Conservation (phyloP, 2,329 filamentous ascomycete genomes). For the Arthrobotrys sinensis region DNA sequence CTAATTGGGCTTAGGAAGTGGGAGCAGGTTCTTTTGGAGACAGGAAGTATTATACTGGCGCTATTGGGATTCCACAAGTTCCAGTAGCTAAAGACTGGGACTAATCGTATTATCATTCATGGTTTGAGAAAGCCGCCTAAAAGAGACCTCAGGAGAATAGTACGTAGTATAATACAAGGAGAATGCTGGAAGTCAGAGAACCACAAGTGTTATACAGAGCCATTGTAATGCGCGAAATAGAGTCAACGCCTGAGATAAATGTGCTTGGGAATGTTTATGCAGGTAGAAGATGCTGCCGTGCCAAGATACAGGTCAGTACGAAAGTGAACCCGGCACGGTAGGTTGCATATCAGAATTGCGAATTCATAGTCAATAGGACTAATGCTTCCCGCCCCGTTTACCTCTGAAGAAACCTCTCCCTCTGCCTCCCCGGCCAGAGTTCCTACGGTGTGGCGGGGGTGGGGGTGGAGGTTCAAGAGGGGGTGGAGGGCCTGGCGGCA, state of each 20-base stretch:
- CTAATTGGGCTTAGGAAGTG: neutral
- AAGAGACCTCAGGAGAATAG: neutral
- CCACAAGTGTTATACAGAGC: slow-evolving; percentile 16
- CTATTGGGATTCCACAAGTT: neutral
- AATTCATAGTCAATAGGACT: neutral
- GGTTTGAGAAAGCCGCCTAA: neutral
- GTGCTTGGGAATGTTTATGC: neutral
- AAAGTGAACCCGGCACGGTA: neutral
- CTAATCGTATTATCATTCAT: slow-evolving; percentile 10
- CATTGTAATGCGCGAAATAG: neutral
- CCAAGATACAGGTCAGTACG: neutral
- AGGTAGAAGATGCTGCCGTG: neutral
- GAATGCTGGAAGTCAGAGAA: slow-evolving; percentile 3
- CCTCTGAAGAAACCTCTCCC: slow-evolving; percentile 19
- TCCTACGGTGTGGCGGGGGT: slow-evolving; percentile 24
- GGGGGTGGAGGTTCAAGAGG: slow-evolving; percentile 25
- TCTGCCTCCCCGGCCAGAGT: slow-evolving; percentile 32
- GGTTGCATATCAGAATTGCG: neutral
- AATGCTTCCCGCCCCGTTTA: slow-evolving; percentile 22
- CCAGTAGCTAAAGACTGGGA: neutral
- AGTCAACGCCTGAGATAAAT: neutral
- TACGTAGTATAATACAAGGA: slow-evolving; percentile 8
- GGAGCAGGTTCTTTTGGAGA: neutral
- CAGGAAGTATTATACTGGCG: neutral
- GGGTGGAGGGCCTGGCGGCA: slow-evolving; percentile 46